Evolutionary conservation across 2,329 filamentous ascomycete species (phyloP).

Genomic region (Scopulariopsis brevicaulis): DNA sequence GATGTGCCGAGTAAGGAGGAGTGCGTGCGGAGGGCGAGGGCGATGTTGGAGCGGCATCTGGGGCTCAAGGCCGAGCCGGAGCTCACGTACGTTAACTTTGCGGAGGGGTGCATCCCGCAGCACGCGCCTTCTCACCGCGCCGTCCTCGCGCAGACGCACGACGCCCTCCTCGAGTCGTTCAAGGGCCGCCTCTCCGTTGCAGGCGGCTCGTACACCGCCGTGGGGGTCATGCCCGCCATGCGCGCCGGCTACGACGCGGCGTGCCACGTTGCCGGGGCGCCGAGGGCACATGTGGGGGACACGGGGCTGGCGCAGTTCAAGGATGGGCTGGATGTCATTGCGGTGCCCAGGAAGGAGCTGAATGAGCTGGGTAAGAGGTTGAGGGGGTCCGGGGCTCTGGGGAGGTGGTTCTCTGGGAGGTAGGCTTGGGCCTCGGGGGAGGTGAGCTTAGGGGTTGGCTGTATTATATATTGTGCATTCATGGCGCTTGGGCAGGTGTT

Average conservation of each 20-base stretch:
- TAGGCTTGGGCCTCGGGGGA: no score
- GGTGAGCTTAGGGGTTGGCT: not conserved
- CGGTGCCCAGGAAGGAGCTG: slow-evolving; percentile 1
- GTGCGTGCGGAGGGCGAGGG: slow-evolving; percentile 57
- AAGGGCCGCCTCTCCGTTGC: slow-evolving; percentile 53
- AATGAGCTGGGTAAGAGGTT: slow-evolving; percentile 1
- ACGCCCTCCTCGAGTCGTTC: slow-evolving; percentile 43
- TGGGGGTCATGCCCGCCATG: slow-evolving; percentile 39
- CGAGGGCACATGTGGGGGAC: slow-evolving; percentile 14
- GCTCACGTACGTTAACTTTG: slow-evolving; percentile 46
- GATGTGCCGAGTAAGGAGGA: slow-evolving; percentile 47
- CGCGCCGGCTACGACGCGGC: slow-evolving; percentile 37
- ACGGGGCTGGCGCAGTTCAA: slow-evolving; percentile 21
- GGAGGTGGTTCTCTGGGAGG: slow-evolving; percentile 1
- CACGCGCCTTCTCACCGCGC: slow-evolving; percentile 68
- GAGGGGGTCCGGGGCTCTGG: not conserved
- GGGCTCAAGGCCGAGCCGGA: slow-evolving; percentile 39
- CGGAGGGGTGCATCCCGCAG: slow-evolving; percentile 75
- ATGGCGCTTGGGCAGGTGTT: not conserved
- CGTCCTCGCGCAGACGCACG: slow-evolving; percentile 45
- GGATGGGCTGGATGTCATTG: not conserved
- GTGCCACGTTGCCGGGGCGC: slow-evolving; percentile 18
- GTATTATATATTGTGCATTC: not conserved
- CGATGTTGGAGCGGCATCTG: slow-evolving; percentile 56
- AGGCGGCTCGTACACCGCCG: slow-evolving; percentile 39